Evolutionary conservation across 306 rosid species (phyloP).

Genomic region (Argentina anserina): DNA sequence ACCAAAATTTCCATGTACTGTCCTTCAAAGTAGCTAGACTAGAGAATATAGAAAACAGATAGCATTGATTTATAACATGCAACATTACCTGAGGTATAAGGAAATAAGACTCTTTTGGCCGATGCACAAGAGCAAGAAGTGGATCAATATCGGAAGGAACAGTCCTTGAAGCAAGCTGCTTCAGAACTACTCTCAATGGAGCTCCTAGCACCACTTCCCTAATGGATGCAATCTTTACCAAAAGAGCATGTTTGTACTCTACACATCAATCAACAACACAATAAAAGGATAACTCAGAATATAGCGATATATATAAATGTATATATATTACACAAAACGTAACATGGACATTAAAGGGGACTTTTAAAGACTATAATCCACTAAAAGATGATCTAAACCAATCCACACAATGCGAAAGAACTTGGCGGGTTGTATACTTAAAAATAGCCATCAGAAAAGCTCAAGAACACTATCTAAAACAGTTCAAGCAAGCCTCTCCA

Average conservation of each 20-base stretch:
- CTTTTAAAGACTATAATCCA: not conserved
- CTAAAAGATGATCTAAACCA: not conserved
- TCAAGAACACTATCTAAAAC: not conserved
- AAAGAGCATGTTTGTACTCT: constrained; percentile 66
- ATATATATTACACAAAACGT: not conserved
- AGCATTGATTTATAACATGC: not conserved
- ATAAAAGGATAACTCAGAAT: constrained; percentile 18
- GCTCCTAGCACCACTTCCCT: constrained; percentile 97
- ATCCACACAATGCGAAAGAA: not conserved
- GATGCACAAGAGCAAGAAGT: constrained; percentile 85
- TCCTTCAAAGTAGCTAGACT: not conserved
- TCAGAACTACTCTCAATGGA: constrained; percentile 71
- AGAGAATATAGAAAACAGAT: not conserved
- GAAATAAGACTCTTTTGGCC: constrained; percentile 79
- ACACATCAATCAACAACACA: constrained; percentile 32
- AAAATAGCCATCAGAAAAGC: not conserved
- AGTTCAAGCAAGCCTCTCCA: not conserved
- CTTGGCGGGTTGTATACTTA: not conserved
- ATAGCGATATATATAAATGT: not conserved
- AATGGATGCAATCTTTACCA: constrained; percentile 84
- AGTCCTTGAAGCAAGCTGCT: constrained; percentile 59
- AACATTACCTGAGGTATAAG: constrained; percentile 67
- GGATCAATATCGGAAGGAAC: constrained; percentile 45
- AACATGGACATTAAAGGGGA: not conserved
- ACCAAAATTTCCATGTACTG: constrained; percentile 13